A percentile compares a stretch with the other conserved stretches of the same genome.
Conservation (phyloP, 2,329 filamentous ascomycete genomes). For the Emergomyces orientalis region DNA sequence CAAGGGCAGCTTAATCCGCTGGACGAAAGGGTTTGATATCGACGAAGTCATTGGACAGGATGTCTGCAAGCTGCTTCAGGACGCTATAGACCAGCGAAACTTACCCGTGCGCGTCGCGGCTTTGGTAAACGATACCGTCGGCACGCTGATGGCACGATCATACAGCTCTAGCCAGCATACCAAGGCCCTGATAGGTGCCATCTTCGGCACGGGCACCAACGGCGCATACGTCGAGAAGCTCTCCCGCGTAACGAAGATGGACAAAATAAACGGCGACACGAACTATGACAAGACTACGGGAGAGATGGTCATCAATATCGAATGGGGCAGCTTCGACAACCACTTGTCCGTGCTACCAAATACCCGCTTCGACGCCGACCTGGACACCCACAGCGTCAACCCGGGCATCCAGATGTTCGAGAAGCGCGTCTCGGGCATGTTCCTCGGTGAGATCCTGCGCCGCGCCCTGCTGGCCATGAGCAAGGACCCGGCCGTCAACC, state of each 20-base stretch:
- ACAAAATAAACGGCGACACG: slow-evolving; percentile 40
- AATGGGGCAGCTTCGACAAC: slow-evolving; percentile 99
- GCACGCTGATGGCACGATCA: slow-evolving; percentile 92
- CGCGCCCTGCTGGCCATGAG: slow-evolving; percentile 64
- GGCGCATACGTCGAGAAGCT: slow-evolving; percentile 95
- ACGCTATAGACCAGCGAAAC: slow-evolving; percentile 74
- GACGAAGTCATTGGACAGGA: slow-evolving; percentile 90
- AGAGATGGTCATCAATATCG: slow-evolving; percentile 95
- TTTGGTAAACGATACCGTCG: slow-evolving; percentile 94
- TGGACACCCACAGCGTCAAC: slow-evolving; percentile 76
- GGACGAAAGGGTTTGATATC: slow-evolving; percentile 99
- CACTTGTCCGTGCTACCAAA: slow-evolving; percentile 76
- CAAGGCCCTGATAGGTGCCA: slow-evolving; percentile 85
- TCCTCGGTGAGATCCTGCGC: slow-evolving; percentile 86
- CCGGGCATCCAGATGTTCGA: slow-evolving; percentile 98
- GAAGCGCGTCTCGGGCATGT: slow-evolving; percentile 97
- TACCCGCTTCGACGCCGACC: slow-evolving; percentile 68
- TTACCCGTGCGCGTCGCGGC: slow-evolving; percentile 92
- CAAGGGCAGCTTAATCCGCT: slow-evolving; percentile 85
- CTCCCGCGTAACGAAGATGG: slow-evolving; percentile 69
- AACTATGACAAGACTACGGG: slow-evolving; percentile 69
- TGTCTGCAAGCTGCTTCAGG: slow-evolving; percentile 81
- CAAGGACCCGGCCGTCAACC: slow-evolving; percentile 53
- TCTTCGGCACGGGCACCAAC: slow-evolving; percentile 96
- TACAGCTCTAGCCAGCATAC: slow-evolving; percentile 84